These are phyloP conservation scores for Papiliotrema laurentii DNA, from an alignment of 1,284 basidiomycete genomes.

Conservation along the genomic window DNA sequence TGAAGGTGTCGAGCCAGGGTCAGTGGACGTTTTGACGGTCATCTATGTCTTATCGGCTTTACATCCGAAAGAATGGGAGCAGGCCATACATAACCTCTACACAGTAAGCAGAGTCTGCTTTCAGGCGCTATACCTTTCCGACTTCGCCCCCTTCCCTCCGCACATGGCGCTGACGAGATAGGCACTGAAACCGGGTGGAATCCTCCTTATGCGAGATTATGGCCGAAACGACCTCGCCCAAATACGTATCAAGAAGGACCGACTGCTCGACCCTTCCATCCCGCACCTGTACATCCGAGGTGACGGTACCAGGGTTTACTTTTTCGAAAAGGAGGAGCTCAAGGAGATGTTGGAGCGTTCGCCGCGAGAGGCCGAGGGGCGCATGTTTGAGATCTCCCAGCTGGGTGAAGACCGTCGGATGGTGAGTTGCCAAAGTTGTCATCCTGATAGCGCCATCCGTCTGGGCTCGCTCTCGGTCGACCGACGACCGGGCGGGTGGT, in stretches of 20 bases:
- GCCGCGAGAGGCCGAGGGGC: slow-evolving; percentile 15
- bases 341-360: slow-evolving; percentile 69
- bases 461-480: too few species aligned
- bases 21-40: slow-evolving; percentile 82
- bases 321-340: slow-evolving; percentile 81
- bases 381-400: slow-evolving; percentile 65
- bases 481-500: too few species aligned
- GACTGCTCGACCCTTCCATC: slow-evolving; percentile 85
- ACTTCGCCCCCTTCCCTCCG: neutral
- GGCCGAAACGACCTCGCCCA: slow-evolving; percentile 92
- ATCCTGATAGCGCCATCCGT: too few species aligned
- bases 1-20: slow-evolving; percentile 58
- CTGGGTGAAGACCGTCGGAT: slow-evolving; percentile 84
- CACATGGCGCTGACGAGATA: slow-evolving; percentile 33
- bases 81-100: slow-evolving; percentile 78
- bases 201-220: slow-evolving; percentile 86
- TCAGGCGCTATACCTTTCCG: neutral
- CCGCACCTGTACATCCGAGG: slow-evolving; percentile 94
- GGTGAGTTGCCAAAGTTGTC: slow-evolving; percentile 36
- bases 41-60: slow-evolving; percentile 94
- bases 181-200: slow-evolving; percentile 86
- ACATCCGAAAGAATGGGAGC: slow-evolving; percentile 87
- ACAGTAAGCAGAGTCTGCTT: slow-evolving; percentile 51
- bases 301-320: slow-evolving; percentile 94
- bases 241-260: slow-evolving; percentile 80